Evolutionary conservation across 352 stramenopile species (phyloP).

Genomic region (Phytophthora meadii): DNA sequence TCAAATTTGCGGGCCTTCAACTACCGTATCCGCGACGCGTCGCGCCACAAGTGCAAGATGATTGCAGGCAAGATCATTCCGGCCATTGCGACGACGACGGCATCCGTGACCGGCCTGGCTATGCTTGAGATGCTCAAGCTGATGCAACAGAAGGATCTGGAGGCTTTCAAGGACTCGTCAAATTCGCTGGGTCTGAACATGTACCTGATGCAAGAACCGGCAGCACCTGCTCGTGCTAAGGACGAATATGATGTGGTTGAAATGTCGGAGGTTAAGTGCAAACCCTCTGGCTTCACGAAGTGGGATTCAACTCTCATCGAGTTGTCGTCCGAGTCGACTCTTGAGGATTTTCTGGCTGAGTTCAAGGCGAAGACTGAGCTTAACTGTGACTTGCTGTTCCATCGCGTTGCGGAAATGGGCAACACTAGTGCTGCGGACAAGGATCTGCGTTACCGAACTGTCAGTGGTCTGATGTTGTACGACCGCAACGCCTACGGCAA

Average conservation of each 20-base stretch:
- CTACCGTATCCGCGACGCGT: conserved; percentile 86
- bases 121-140: conserved; percentile 93
- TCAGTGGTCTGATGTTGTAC: conserved; percentile 89
- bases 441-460: conserved; percentile 64
- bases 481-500: conserved; percentile 84
- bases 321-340: conserved; percentile 66
- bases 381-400: conserved; percentile 86
- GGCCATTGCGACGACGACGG: conserved; percentile 99
- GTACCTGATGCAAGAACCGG: conserved; percentile 93
- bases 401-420: conserved; percentile 77
- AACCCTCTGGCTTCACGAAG: conserved; percentile 90
- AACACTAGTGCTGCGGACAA: conserved; percentile 61
- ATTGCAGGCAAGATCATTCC: conserved; percentile 99
- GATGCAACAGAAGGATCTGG: conserved; percentile 88
- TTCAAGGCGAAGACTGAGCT: conserved; percentile 80
- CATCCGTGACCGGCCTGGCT: conserved; percentile 97
- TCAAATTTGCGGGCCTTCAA: conserved; percentile 96
- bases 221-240: conserved; percentile 83
- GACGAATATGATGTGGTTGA: conserved; percentile 93
- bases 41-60: conserved; percentile 95
- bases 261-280: conserved; percentile 90
- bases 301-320: conserved; percentile 91
- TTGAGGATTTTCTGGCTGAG: conserved; percentile 69
- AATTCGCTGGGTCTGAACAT: conserved; percentile 94
- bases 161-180: conserved; percentile 92